phyloP scores from a whole-genome alignment of 345 rosid genomes.

The Durio zibethinus region DNA sequence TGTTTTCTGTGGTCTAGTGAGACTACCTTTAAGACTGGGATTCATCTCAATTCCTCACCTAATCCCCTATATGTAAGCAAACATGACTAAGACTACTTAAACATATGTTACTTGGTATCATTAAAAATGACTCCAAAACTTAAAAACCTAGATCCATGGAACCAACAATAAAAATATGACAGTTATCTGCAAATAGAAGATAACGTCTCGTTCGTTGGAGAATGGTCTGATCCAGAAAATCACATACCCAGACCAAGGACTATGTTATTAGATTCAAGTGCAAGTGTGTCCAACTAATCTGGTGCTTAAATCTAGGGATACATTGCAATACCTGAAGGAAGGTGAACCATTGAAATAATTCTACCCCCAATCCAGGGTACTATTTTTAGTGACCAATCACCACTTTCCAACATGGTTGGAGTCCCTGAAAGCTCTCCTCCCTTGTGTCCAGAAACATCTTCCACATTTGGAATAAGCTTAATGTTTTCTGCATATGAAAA shows the following conservation, averaged over 20 bases:
- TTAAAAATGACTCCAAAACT: background rate
- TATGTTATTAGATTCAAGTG: background rate
- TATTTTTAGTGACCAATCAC: constrained; percentile 65
- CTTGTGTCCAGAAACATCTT: constrained; percentile 49
- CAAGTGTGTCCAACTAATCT: background rate
- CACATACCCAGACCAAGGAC: background rate
- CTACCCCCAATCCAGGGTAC: constrained; percentile 98
- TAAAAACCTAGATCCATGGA: background rate
- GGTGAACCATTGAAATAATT: constrained; percentile 83
- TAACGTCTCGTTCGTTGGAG: no score
- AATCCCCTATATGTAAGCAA: background rate
- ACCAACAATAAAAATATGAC: background rate
- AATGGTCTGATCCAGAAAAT: background rate
- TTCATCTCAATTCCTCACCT: background rate
- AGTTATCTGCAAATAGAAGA: background rate
- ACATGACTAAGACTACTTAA: no score
- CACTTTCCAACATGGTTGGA: constrained; percentile 64
- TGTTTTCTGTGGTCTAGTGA: background rate
- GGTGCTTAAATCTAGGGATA: background rate
- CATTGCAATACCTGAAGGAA: constrained; percentile 66
- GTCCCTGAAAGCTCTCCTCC: constrained; percentile 59
- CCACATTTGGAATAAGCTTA: constrained; percentile 55
- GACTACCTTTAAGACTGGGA: background rate
- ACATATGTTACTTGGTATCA: background rate
- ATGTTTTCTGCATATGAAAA: constrained; percentile 48